A percentile compares a stretch with the other conserved stretches of the same genome.
These are phyloP conservation scores for Penicillium taxi DNA, from an alignment of 495 filamentous ascomycete genomes.

Conservation along the genomic window DNA sequence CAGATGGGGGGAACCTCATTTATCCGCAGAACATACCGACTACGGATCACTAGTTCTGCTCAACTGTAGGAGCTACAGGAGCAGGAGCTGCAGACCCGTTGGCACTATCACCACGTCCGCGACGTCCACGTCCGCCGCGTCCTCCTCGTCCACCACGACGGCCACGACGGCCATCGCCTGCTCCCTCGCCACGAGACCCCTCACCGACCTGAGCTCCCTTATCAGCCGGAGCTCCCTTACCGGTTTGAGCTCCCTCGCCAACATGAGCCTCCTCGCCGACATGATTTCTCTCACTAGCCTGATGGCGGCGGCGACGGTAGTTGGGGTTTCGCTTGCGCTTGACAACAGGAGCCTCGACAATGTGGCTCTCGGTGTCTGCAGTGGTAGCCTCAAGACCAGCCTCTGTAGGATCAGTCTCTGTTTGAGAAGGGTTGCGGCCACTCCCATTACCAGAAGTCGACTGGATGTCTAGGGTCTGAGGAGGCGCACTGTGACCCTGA, in stretches of 20 bases:
- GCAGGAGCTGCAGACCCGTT: conserved; percentile 21
- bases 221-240: too few relatives aligned
- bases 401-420: conserved; percentile 63
- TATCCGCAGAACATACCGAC: conserved; percentile 5
- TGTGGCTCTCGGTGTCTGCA: conserved; percentile 31
- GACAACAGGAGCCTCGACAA: conserved; percentile 36
- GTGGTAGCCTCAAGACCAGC: conserved; percentile 53
- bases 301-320: conserved; percentile 44
- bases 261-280: conserved; percentile 40
- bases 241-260: conserved; percentile 16
- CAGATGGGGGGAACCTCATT: conserved; percentile 18
- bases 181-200: conserved; percentile 9
- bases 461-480: conserved; percentile 50
- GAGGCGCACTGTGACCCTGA: conserved; percentile 31
- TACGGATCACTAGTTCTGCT: conserved; percentile 11
- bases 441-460: conserved; percentile 72
- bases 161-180: conserved; percentile 40
- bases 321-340: conserved; percentile 58
- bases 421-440: conserved; percentile 65
- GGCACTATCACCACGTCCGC: conserved; percentile 23
- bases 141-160: conserved; percentile 36
- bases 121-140: conserved; percentile 32
- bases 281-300: conserved; percentile 35
- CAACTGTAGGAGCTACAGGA: conserved; percentile 5
- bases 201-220: too few relatives aligned